These are phyloP conservation scores for Amanita inopinata DNA, from an alignment of 768 basidiomycete genomes.

Conservation along the genomic window DNA sequence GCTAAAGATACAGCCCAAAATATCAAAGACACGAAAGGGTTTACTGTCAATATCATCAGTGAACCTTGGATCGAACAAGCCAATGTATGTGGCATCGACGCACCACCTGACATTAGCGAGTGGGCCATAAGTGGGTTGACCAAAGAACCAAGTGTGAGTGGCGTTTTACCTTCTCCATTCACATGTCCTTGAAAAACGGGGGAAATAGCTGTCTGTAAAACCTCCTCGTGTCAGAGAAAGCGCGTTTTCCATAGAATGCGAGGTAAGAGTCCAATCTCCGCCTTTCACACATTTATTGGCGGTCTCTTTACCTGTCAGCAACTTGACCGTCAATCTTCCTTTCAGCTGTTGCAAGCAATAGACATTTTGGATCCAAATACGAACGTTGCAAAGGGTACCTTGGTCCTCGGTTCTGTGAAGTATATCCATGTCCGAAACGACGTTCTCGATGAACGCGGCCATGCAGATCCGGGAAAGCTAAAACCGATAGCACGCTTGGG, in stretches of 20 bases:
- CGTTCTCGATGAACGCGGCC: constrained; percentile 31
- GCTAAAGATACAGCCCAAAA: constrained; percentile 57
- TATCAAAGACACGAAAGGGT: constrained; percentile 53
- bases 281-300: too few relatives aligned
- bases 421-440: constrained; percentile 50
- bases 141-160: constrained; percentile 42
- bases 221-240: constrained; percentile 54
- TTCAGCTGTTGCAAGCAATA: constrained; percentile 32
- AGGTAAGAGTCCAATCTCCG: constrained; percentile 23
- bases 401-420: constrained; percentile 46
- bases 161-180: background rate
- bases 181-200: background rate
- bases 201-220: constrained; percentile 24
- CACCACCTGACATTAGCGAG: constrained; percentile 42
- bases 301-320: background rate
- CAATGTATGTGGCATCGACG: constrained; percentile 41
- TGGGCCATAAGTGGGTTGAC: constrained; percentile 58
- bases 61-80: constrained; percentile 56
- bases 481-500: constrained; percentile 43
- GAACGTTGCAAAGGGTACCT: constrained; percentile 23
- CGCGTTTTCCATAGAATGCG: constrained; percentile 57
- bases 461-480: constrained; percentile 39
- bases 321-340: background rate
- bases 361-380: constrained; percentile 21
- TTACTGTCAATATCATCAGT: constrained; percentile 69